Base-by-base conservation (phyloP, 2,329 filamentous ascomycete genomes). In the Diaporthe aspalathi region DNA sequence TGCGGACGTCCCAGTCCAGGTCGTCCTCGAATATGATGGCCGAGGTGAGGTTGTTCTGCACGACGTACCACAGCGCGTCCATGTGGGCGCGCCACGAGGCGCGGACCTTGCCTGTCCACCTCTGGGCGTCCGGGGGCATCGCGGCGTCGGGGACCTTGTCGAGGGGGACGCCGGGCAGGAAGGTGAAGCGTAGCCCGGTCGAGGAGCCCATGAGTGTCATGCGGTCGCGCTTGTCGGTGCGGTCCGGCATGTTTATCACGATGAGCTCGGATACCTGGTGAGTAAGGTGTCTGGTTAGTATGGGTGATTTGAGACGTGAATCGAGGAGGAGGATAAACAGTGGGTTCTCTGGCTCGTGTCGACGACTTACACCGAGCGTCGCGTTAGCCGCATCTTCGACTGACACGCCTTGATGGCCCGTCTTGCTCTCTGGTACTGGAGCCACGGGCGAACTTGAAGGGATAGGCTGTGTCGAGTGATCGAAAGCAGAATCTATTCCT, bases 21-120 rank as follows among this genome's bases (percentile, higher is more conserved):
- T 89, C 87, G 74, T 89, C 87, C 75, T 90, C 88, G 32, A 89
- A 76, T 35, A 89, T 85, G 2, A 89, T 78, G 0, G 85, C 86
- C 1, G 84, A 85, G 1, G 80, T 78, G 3, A 87, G 74, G 50
- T 83, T 82, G 14, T 83, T 77, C n/a, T 83, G 78, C 16, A 88
- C 80, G 16, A 89, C 79, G 16, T 63, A 49, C 43, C 43, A 63
- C n/a, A 49, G 43, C 12, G 43, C 43, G n/a, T 63, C 60, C 60
- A 63, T 49, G 27, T 49, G 60, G 20, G 60, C 60, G 1, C 60
- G 43, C 60, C 60, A 63, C 6, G 60, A 49, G 7, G 8, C 60
- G 60, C 60, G 60, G 43, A 63, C 60, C 60, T 63, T 63, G 12
- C 60, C 60, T 9, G 60, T 63, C 60, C 60, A 63, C 7, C 60